These are phyloP conservation scores for Skeletonema costatum DNA, from an alignment of 108 stramenopile genomes.

Conservation along the genomic window DNA sequence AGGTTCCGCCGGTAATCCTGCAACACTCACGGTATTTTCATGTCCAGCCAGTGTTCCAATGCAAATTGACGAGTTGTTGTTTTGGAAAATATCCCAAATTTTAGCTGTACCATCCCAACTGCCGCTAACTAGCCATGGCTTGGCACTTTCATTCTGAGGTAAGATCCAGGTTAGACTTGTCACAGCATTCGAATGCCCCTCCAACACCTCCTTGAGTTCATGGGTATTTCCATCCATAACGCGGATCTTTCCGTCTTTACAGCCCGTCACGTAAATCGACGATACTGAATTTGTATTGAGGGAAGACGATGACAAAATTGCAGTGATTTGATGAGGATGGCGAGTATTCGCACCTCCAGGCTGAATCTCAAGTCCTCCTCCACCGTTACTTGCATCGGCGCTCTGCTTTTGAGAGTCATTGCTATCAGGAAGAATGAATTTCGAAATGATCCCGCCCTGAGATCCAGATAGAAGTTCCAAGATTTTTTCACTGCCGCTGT, in stretches of 20 bases:
- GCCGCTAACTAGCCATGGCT: constrained; percentile 63
- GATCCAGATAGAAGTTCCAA: constrained; percentile 39
- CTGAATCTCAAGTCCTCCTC: constrained; percentile 28
- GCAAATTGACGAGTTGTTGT: constrained; percentile 18
- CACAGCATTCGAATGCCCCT: constrained; percentile 85
- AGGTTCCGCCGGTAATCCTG: constrained; percentile 49
- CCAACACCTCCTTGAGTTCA: constrained; percentile 42
- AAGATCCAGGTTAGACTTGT: constrained; percentile 65
- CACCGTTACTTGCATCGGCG: not conserved
- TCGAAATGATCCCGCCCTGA: constrained; percentile 37
- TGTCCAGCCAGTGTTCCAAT: constrained; percentile 70
- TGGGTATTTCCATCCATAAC: constrained; percentile 61
- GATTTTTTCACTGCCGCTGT: not conserved
- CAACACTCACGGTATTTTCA: constrained; percentile 85
- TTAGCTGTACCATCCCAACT: constrained; percentile 91
- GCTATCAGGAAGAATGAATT: constrained; percentile 20
- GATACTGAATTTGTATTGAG: not conserved
- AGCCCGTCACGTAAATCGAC: constrained; percentile 65
- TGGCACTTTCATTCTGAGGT: not conserved
- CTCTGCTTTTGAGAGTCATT: not conserved
- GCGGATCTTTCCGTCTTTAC: constrained; percentile 79
- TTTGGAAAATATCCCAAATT: constrained; percentile 64
- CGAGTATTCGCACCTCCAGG: constrained; percentile 37
- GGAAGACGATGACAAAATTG: constrained; percentile 33
- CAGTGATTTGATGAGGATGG: constrained; percentile 55